These are phyloP conservation scores for Kluyveromyces wickerhamii DNA, from an alignment of 805 yeast species.

Conservation along the genomic window DNA sequence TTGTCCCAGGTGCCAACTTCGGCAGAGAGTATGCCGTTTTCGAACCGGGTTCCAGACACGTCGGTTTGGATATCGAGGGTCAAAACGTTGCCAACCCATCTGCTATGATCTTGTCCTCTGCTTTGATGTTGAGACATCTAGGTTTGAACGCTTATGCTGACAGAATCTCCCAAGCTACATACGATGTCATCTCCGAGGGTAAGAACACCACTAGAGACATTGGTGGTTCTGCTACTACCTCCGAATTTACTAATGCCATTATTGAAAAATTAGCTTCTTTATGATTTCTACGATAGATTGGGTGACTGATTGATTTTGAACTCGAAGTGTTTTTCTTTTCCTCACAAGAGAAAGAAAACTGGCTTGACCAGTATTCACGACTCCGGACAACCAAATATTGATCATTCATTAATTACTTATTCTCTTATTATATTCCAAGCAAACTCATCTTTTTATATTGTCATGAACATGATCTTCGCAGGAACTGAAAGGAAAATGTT, in stretches of 20 bases:
- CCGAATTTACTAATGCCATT: slow-evolving; percentile 91
- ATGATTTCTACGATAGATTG: too few species aligned
- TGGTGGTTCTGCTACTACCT: slow-evolving; percentile 83
- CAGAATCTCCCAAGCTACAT: slow-evolving; percentile 81
- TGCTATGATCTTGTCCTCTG: slow-evolving; percentile 87
- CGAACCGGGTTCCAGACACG: slow-evolving; percentile 99
- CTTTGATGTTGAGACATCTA: slow-evolving; percentile 90
- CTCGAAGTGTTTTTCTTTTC: too few species aligned
- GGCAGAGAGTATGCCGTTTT: slow-evolving; percentile 97
- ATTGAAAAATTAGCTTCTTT: slow-evolving; percentile 48
- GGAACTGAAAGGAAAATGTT: too few species aligned
- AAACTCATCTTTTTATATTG: too few species aligned
- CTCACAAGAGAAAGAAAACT: too few species aligned
- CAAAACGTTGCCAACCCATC: slow-evolving; percentile 96
- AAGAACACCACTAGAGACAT: slow-evolving; percentile 78
- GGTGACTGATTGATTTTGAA: too few species aligned
- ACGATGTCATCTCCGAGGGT: slow-evolving; percentile 85
- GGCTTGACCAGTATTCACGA: too few species aligned
- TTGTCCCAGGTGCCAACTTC: slow-evolving; percentile 96
- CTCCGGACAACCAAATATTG: too few species aligned
- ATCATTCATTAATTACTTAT: too few species aligned
- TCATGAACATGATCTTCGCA: too few species aligned
- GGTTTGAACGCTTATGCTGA: slow-evolving; percentile 82
- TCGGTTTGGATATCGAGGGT: slow-evolving; percentile 93
- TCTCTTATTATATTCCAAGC: too few species aligned